Percentiles rank a stretch among this genome's conserved stretches.
These are phyloP conservation scores for Eimeria tenella DNA, from an alignment of 169 alveolate species.

Conservation along the genomic window DNA sequence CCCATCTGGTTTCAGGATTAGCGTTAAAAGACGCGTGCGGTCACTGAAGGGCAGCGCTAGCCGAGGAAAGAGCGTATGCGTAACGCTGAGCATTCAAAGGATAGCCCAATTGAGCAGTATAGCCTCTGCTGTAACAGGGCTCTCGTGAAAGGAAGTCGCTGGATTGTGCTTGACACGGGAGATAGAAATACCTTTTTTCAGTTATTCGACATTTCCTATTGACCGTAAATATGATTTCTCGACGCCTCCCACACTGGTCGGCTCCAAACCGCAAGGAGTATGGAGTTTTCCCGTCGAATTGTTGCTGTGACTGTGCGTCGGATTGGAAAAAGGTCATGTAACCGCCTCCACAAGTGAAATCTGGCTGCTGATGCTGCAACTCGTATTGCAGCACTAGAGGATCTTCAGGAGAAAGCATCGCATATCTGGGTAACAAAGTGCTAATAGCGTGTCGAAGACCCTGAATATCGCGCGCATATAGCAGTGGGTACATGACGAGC, in stretches of 20 bases:
- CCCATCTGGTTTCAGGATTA: slow-evolving; percentile 40
- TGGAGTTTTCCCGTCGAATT: slow-evolving; percentile 38
- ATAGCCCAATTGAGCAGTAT: not conserved
- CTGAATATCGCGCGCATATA: not conserved
- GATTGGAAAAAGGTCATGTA: slow-evolving; percentile 45
- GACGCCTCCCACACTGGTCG: slow-evolving; percentile 54
- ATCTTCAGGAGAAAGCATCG: slow-evolving; percentile 10
- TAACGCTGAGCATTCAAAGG: slow-evolving; percentile 1
- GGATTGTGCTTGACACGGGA: not conserved
- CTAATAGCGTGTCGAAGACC: slow-evolving; percentile 57
- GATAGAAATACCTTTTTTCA: not conserved
- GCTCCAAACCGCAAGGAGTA: slow-evolving; percentile 42
- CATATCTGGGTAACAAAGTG: slow-evolving; percentile 24
- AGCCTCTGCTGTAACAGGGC: not conserved
- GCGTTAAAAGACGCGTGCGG: slow-evolving; percentile 3
- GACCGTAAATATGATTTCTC: slow-evolving; percentile 29
- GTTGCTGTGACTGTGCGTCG: slow-evolving; percentile 19
- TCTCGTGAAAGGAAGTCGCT: no score
- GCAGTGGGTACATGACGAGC: not conserved
- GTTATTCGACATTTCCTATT: not conserved
- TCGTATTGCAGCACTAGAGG: slow-evolving; percentile 46
- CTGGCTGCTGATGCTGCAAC: slow-evolving; percentile 46
- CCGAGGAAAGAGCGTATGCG: slow-evolving; percentile 38
- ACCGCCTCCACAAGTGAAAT: slow-evolving; percentile 48
- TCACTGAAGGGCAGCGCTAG: slow-evolving; percentile 33